A percentile compares a stretch with the other conserved stretches of the same genome.
Conservation (phyloP, 225 moss, liverwort and hornwort genomes). For the Marchantia polymorpha region DNA sequence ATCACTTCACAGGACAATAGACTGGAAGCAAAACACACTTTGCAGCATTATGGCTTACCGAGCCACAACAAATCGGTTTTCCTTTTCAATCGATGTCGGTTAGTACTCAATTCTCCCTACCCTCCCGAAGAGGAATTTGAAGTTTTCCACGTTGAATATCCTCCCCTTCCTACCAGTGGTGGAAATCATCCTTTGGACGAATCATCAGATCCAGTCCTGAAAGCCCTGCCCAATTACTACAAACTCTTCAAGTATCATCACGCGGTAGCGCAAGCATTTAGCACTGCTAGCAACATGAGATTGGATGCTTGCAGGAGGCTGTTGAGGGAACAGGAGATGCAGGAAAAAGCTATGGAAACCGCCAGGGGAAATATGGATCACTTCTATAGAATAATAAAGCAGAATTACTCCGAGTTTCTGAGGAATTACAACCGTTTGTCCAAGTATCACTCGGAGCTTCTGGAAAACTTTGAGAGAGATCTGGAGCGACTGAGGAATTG, state of each 20-base stretch:
- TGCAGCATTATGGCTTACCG: conserved; percentile 78
- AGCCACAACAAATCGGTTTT: conserved; percentile 72
- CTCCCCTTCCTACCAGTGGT: conserved; percentile 57
- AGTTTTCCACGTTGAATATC: conserved; percentile 38
- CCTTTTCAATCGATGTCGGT: conserved; percentile 82
- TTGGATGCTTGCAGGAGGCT: conserved; percentile 77
- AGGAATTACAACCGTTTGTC: conserved; percentile 72
- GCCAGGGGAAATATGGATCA: conserved; percentile 87
- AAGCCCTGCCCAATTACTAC: conserved; percentile 85
- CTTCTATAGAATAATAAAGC: conserved; percentile 82
- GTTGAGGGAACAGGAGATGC: conserved; percentile 87
- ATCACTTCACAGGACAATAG: conserved; percentile 71
- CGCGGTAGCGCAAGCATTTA: conserved; percentile 64
- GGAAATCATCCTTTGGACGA: conserved; percentile 72
- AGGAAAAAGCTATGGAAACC: conserved; percentile 88
- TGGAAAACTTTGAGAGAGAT: conserved; percentile 79
- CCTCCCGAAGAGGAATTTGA: conserved; percentile 72
- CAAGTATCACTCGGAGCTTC: conserved; percentile 86
- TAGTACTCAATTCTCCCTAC: conserved; percentile 65
- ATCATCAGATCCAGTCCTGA: conserved; percentile 78
- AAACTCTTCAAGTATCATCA: conserved; percentile 82
- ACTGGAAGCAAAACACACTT: conserved; percentile 57
- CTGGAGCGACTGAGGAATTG: conserved; percentile 74
- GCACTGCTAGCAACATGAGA: conserved; percentile 65
- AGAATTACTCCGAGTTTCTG: conserved; percentile 70